phyloP scores from a whole-genome alignment of 768 basidiomycete genomes.

The Trametes punicea region DNA sequence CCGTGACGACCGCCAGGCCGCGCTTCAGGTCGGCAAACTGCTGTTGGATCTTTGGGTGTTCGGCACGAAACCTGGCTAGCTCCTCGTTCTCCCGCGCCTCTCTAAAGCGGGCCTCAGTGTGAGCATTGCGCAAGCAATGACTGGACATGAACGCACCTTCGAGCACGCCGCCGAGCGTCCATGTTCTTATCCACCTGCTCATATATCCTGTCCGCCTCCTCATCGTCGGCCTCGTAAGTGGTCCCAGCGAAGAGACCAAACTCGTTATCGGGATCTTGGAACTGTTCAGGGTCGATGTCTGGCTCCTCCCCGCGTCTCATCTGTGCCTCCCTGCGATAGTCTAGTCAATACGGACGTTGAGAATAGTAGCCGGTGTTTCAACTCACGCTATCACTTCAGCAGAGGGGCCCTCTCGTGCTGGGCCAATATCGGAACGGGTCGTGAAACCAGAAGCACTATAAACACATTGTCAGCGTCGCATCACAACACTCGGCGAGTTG shows the following conservation, averaged over 20 bases:
- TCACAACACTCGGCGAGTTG: background rate
- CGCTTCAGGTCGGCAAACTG: slow-evolving; percentile 96
- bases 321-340: slow-evolving; percentile 70
- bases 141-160: slow-evolving; percentile 53
- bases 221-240: slow-evolving; percentile 95
- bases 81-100: slow-evolving; percentile 77
- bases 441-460: slow-evolving; percentile 93
- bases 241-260: slow-evolving; percentile 93
- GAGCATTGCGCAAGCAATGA: slow-evolving; percentile 19
- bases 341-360: slow-evolving; percentile 5
- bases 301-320: slow-evolving; percentile 83
- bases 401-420: slow-evolving; percentile 91
- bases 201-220: slow-evolving; percentile 95
- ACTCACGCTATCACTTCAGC: slow-evolving; percentile 77
- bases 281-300: slow-evolving; percentile 86
- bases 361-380: slow-evolving; percentile 28
- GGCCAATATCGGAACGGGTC: slow-evolving; percentile 97
- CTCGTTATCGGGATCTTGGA: slow-evolving; percentile 97
- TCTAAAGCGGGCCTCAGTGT: slow-evolving; percentile 37
- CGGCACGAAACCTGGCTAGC: slow-evolving; percentile 72
- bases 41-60: slow-evolving; percentile 92
- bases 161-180: slow-evolving; percentile 77
- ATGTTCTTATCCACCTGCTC: slow-evolving; percentile 88
- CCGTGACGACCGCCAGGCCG: slow-evolving; percentile 79
- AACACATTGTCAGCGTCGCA: slow-evolving; percentile 11